phyloP scores from a whole-genome alignment of 139 green algal species.

The Limnomonas spitsbergensis region DNA sequence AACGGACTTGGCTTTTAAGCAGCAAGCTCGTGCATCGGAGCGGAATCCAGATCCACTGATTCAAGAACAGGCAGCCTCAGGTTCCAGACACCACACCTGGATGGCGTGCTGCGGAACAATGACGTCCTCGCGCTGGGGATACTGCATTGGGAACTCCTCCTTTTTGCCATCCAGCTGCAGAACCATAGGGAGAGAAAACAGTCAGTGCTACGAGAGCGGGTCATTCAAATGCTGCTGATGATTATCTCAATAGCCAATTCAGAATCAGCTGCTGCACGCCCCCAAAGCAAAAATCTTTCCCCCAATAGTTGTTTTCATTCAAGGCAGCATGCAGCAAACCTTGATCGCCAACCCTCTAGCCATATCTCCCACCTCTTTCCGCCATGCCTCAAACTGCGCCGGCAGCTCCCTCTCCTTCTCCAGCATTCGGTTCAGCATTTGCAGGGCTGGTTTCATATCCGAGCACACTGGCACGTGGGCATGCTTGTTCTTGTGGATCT shows the following conservation, averaged over 20 bases:
- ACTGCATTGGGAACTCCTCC: slow-evolving; percentile 81
- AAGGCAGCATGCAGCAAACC: no score
- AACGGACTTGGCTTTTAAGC: no score
- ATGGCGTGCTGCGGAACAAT: slow-evolving; percentile 95
- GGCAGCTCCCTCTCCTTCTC: slow-evolving; percentile 27
- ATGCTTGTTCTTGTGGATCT: slow-evolving; percentile 99
- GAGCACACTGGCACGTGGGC: slow-evolving; percentile 76
- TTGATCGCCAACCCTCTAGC: no score
- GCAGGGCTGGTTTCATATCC: slow-evolving; percentile 74
- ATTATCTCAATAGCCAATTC: no score
- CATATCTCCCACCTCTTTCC: slow-evolving; percentile 18
- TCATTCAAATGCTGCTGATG: not conserved
- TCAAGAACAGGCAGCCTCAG: no score
- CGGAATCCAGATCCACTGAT: no score
- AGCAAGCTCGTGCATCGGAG: no score
- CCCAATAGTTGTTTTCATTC: no score
- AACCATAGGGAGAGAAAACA: no score
- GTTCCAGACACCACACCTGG: no score
- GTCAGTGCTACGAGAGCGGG: not conserved
- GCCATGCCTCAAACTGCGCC: slow-evolving; percentile 25
- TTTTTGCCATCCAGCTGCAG: slow-evolving; percentile 57
- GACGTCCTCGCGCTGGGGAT: slow-evolving; percentile 76
- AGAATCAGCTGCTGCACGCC: no score
- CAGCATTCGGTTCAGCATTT: slow-evolving; percentile 67
- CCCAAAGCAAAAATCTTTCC: no score